phyloP scores from a whole-genome alignment of 2,329 filamentous ascomycete species.

The Cladophialophora immunda region DNA sequence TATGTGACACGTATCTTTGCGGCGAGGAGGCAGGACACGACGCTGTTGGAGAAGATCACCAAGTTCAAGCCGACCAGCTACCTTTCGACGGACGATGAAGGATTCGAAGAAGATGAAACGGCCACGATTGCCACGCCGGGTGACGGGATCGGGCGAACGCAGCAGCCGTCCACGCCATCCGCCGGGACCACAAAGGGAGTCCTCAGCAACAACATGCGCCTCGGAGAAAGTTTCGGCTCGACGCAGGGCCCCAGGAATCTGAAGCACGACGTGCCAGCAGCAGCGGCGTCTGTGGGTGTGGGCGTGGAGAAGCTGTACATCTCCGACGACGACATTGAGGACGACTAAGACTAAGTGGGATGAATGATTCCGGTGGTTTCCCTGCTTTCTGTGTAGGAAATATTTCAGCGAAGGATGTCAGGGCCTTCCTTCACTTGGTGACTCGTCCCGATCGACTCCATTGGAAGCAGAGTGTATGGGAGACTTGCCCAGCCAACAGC shows the following conservation, averaged over 20 bases:
- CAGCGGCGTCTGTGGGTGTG: slow-evolving; percentile 53
- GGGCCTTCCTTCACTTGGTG: too few species aligned
- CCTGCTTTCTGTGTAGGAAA: background rate
- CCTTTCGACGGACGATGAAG: slow-evolving; percentile 50
- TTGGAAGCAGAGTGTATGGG: too few species aligned
- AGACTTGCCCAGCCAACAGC: too few species aligned
- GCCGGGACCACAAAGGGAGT: background rate
- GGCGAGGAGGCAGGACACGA: slow-evolving; percentile 51
- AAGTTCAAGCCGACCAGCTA: slow-evolving; percentile 56
- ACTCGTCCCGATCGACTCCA: too few species aligned
- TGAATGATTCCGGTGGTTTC: background rate
- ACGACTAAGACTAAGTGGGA: too few species aligned
- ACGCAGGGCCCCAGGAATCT: background rate
- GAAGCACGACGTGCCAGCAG: background rate
- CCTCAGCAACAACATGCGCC: background rate
- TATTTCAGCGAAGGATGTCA: background rate
- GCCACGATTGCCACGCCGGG: slow-evolving; percentile 44
- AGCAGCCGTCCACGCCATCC: background rate
- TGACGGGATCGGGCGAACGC: background rate
- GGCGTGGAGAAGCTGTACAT: slow-evolving; percentile 73
- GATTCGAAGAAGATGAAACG: slow-evolving; percentile 56
- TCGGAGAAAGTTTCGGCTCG: background rate
- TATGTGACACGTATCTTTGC: slow-evolving; percentile 75
- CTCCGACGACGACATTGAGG: slow-evolving; percentile 86
- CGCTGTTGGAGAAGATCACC: slow-evolving; percentile 73